phyloP scores from a whole-genome alignment of 208 protist genomes.

The Trypanosoma lewisi region DNA sequence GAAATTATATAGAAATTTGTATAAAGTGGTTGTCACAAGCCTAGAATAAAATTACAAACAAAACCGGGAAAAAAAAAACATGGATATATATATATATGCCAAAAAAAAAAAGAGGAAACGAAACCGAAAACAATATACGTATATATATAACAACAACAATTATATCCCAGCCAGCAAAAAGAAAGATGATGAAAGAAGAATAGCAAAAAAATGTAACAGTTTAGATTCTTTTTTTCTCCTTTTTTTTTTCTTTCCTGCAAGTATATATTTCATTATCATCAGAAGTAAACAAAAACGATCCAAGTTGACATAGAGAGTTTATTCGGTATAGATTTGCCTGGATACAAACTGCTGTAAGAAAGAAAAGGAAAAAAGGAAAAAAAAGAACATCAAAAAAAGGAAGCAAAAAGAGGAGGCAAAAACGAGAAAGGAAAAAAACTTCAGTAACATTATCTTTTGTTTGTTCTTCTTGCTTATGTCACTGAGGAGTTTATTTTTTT shows the following conservation, averaged over 20 bases:
- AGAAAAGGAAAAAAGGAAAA: neutral
- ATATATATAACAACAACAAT: too few species aligned
- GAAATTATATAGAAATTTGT: too few species aligned
- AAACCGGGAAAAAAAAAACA: constrained; percentile 2
- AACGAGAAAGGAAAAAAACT: neutral
- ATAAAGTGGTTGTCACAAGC: too few species aligned
- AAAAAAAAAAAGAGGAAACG: too few species aligned
- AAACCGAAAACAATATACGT: too few species aligned
- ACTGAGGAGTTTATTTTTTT: neutral
- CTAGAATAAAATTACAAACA: neutral
- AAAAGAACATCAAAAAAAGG: neutral
- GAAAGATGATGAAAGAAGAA: neutral
- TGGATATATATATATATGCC: constrained; percentile 11
- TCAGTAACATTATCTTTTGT: neutral
- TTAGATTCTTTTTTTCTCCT: too few species aligned
- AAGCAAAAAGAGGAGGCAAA: neutral
- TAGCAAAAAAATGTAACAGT: too few species aligned
- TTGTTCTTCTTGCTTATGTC: neutral
- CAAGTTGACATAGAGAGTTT: too few species aligned
- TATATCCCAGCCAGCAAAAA: neutral
- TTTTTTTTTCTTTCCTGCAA: too few species aligned
- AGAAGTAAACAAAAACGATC: too few species aligned
- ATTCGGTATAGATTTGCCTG: neutral
- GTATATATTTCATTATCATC: too few species aligned
- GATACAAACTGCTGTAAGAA: neutral